Evolutionary conservation across 2,329 filamentous ascomycete species (phyloP).

Genomic region (Ophiocordyceps camponoti-leonardi): DNA sequence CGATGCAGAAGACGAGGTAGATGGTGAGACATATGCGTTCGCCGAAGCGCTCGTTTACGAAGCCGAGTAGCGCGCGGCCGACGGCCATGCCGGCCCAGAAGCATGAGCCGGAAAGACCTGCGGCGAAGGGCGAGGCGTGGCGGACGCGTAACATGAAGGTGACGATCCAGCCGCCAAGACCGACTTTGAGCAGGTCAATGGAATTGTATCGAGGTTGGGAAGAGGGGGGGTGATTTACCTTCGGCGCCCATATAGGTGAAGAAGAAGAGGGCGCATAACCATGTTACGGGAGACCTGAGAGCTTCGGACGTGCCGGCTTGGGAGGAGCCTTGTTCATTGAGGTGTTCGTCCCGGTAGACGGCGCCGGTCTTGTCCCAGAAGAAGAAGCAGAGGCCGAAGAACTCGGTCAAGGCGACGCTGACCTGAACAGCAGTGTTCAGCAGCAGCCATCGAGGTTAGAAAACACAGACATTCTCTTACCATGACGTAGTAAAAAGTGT

Average conservation of each 20-base stretch:
- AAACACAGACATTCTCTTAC: slow-evolving; percentile 21
- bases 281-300: slow-evolving; percentile 36
- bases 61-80: slow-evolving; percentile 49
- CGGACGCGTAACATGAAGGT: slow-evolving; percentile 63
- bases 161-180: slow-evolving; percentile 63
- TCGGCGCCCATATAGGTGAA: slow-evolving; percentile 60
- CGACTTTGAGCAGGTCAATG: slow-evolving; percentile 19
- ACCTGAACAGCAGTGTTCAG: slow-evolving; percentile 8
- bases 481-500: slow-evolving; percentile 55
- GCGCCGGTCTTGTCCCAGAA: slow-evolving; percentile 45
- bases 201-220: neutral
- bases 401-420: slow-evolving; percentile 35
- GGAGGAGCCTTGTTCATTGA: slow-evolving; percentile 7
- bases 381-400: slow-evolving; percentile 26
- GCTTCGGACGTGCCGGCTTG: slow-evolving; percentile 18
- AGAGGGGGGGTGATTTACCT: slow-evolving; percentile 13
- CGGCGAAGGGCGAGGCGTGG: slow-evolving; percentile 43
- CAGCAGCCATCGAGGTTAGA: neutral
- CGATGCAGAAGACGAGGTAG: slow-evolving; percentile 45
- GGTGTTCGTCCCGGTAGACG: slow-evolving; percentile 28
- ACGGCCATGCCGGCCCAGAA: slow-evolving; percentile 68
- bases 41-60: slow-evolving; percentile 50
- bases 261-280: slow-evolving; percentile 51
- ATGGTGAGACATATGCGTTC: slow-evolving; percentile 42
- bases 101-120: slow-evolving; percentile 56